Evolutionary conservation across 768 basidiomycete species (phyloP), one percentile per base, ranked within the genome.

Genomic region (Trametes cinnabarina): DNA sequence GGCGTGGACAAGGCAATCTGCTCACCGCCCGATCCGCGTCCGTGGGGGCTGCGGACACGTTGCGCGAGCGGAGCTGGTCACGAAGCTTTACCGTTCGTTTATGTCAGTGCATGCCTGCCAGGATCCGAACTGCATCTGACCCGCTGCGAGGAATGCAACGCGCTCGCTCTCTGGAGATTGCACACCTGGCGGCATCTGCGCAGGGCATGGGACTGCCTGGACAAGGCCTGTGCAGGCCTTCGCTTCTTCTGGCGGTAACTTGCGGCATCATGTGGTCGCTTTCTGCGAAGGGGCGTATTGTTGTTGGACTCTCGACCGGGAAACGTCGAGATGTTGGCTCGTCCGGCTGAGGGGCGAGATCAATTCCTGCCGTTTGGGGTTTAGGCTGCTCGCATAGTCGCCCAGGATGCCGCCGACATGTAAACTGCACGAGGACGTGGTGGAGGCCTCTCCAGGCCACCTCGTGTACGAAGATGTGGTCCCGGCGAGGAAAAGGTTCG

Each of bases 1-100:
- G 59, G 59, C 59, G 54, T 61, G 54, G 44, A 35, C 60, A 48
- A 61, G 60, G 55, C 60, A 61, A 61, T 61, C 60, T 61, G 55
- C 55, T 52, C 60, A 55, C 46, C 60, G 41, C 60, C 60, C 60
- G 60, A 61, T 61, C 60, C 44, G 54, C 35, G 34, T 28, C 43
- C 32, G 32, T 19, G 17, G 41, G 20, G 20, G 43, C 53, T 10
- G 22, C 25, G 2, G 51, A 50, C 57, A 47, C 51, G 50, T 52
- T 51, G 43, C 57, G 17, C 28, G 41, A 20, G 55, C 47, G 54
- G 54, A 40, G 25, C 54, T 17, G 15, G 19, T 48, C 37, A 40
- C 54, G 54, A 55, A 55, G 54, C 46, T 55, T 55, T 55, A 55
- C 54, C 54, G 54, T 55, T 55, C 22, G 46, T 23, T 35, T 26